A percentile compares a stretch with the other conserved stretches of the same genome.
These are phyloP conservation scores for Triticum turgidum DNA, from an alignment of 176 grass and related monocot genomes.

Conservation along the genomic window DNA sequence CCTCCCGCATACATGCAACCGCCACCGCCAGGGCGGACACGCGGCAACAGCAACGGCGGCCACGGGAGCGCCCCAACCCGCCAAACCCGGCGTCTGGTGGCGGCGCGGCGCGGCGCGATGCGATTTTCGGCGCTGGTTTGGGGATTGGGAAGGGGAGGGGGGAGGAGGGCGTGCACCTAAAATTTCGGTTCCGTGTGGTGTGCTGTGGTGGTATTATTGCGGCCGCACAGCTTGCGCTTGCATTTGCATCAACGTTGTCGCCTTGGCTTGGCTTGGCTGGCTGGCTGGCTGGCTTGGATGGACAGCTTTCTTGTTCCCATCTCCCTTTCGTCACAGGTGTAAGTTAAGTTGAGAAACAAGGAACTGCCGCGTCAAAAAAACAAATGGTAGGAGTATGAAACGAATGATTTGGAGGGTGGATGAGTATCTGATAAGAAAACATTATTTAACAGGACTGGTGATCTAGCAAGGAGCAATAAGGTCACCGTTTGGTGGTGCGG, in stretches of 20 bases:
- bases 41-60: neutral
- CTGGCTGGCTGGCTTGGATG: neutral
- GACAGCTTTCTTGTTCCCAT: neutral
- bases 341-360: neutral
- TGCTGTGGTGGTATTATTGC: slow-evolving; percentile 29
- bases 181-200: neutral
- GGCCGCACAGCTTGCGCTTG: neutral
- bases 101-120: neutral
- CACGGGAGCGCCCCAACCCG: neutral
- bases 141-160: neutral
- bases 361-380: neutral
- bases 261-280: neutral
- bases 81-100: neutral
- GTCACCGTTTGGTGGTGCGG: neutral
- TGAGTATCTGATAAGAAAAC: neutral
- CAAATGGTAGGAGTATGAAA: neutral
- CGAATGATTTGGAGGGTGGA: neutral
- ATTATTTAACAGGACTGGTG: neutral
- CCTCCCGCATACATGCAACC: slow-evolving; percentile 51
- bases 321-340: slow-evolving; percentile 10
- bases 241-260: neutral
- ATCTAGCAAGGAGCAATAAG: slow-evolving; percentile 4
- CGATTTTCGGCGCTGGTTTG: neutral
- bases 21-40: slow-evolving; percentile 13
- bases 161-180: neutral